Evolutionary conservation across 1,284 basidiomycete species (phyloP).

Genomic region (Microbotryomycetes sp.): DNA sequence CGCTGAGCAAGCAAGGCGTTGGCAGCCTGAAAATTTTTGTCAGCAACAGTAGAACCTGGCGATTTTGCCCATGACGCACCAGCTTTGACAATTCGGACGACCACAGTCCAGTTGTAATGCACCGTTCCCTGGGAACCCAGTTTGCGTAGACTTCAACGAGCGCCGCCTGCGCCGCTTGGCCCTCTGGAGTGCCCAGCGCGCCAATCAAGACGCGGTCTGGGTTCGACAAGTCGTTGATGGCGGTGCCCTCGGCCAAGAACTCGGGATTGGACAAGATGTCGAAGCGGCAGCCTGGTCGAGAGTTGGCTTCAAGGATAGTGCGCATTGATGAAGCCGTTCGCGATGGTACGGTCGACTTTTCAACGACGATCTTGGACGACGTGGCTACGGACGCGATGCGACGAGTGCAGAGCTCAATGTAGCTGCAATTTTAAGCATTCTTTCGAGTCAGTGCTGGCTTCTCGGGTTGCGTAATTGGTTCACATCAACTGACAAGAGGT

Average conservation of each 20-base stretch:
- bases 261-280: constrained; percentile 99
- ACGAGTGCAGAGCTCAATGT: constrained; percentile 91
- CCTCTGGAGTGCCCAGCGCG: constrained; percentile 79
- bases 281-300: constrained; percentile 79
- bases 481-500: constrained; percentile 70
- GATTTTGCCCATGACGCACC: no score
- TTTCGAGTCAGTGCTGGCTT: neutral
- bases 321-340: constrained; percentile 98
- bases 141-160: constrained; percentile 80
- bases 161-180: constrained; percentile 68
- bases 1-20: constrained; percentile 95
- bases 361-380: constrained; percentile 94
- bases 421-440: constrained; percentile 51
- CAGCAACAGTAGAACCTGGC: neutral
- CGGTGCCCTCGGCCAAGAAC: constrained; percentile 97
- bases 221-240: constrained; percentile 74
- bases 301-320: constrained; percentile 96
- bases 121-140: constrained; percentile 81
- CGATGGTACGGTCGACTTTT: constrained; percentile 98
- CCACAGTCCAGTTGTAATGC: constrained; percentile 95
- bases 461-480: neutral
- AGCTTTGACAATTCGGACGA: constrained; percentile 97
- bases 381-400: constrained; percentile 87
- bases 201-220: constrained; percentile 98
- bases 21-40: constrained; percentile 53